Conservation (phyloP, 2,329 filamentous ascomycete genomes). For the Colletotrichum scovillei region DNA sequence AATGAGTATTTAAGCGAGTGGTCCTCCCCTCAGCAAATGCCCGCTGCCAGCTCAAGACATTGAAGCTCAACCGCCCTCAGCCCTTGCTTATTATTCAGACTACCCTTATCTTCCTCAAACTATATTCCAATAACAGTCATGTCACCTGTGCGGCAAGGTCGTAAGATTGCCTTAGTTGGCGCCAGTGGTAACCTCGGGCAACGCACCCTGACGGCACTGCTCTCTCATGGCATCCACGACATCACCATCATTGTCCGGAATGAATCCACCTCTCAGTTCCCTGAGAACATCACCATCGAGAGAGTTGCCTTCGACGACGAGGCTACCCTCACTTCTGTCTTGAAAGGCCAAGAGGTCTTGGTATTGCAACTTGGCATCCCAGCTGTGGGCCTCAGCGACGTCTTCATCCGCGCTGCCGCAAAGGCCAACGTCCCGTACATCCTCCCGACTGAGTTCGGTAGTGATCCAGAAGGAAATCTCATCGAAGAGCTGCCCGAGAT, state of each 20-base stretch:
- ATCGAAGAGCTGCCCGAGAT: not conserved
- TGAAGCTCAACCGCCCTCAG: too few relatives aligned
- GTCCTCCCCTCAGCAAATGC: too few relatives aligned
- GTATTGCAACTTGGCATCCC: not conserved
- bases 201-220: not conserved
- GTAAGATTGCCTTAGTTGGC: not conserved
- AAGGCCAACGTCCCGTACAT: not conserved
- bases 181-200: not conserved
- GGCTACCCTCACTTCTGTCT: not conserved
- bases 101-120: not conserved
- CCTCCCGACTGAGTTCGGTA: not conserved
- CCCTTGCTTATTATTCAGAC: too few relatives aligned
- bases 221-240: not conserved
- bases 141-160: not conserved
- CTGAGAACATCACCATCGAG: not conserved
- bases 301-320: not conserved
- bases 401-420: not conserved
- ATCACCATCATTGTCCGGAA: not conserved
- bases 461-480: not conserved
- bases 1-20: too few relatives aligned
- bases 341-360: not conserved
- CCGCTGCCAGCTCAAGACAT: too few relatives aligned
- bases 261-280: not conserved
- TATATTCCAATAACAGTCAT: not conserved
- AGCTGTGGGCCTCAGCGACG: not conserved